Base-by-base conservation (phyloP, 768 basidiomycete species). In the Suillus placidus region DNA sequence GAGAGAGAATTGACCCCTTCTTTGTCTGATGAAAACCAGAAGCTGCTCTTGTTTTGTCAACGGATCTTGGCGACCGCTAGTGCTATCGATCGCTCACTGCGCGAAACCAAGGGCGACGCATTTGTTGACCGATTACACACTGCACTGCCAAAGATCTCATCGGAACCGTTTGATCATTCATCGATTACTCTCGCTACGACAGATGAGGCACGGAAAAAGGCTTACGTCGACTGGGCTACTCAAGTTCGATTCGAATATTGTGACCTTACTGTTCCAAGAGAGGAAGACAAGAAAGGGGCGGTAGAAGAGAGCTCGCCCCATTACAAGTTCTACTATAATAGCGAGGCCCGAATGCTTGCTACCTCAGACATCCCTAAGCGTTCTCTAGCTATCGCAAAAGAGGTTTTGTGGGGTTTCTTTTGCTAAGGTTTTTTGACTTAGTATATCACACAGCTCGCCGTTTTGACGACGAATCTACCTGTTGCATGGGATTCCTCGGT, bases 401-500 rank as follows among this genome's bases (percentile, higher is more conserved):
- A 97, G 86, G 92, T 91, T 72, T 30, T n/a, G 34, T 62, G n/a
- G 26, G 40, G 61, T 49, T 32, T 61, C 26, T 54, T 57, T 42
- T 51, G 10, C 26, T 20, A 62, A 61, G 10, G 34, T 16, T 64
- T 65, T 69, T 66, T 63, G 32, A 69, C 20, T 69, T 42, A 67
- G 38, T 63, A 61, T 42, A 60, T 66, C 66, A n/a, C 68, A 47
- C 67, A 95, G 94, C 88, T 97, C 66, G 95, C 96, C 2, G 93
- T 96, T 45, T 84, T 98, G 61, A 95, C 95, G 3, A 95, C 94
- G 13, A 96, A 95, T 73, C 81, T 98, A 32, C 96, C 96, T n/a
- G 90, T 94, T 16, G 90, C 93, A 7, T 97, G 94, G 93, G 88
- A 94, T 71, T 97, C 95, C 6, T 96, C 94, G 1, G 90, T 98